Percentiles rank a stretch among this genome's conserved stretches.
Conservation (phyloP, 2,329 filamentous ascomycete genomes). For the Blastomyces silverae region DNA sequence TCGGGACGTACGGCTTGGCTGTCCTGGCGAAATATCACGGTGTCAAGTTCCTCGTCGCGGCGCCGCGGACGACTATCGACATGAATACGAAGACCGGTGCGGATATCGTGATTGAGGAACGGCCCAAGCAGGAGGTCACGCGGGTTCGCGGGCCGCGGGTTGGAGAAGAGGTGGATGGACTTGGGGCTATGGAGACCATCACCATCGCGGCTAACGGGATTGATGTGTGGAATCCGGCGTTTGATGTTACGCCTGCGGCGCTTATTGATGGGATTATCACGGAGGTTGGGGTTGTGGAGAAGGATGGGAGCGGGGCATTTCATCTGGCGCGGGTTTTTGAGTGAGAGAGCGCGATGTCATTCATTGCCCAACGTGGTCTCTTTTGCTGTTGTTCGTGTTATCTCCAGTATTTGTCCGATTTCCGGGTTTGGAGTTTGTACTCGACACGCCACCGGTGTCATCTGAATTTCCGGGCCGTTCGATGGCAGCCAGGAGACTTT, state of each 20-base stretch:
- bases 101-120: constrained; percentile 85
- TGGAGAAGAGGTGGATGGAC: constrained; percentile 53
- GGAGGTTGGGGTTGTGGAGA: constrained; percentile 79
- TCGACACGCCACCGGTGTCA: neutral
- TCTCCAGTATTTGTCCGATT: neutral
- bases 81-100: constrained; percentile 67
- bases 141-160: constrained; percentile 72
- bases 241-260: constrained; percentile 84
- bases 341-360: constrained; percentile 13
- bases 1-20: constrained; percentile 87
- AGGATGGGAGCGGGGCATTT: constrained; percentile 64
- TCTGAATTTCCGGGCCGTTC: constrained; percentile 7
- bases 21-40: constrained; percentile 85
- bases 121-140: constrained; percentile 73
- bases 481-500: constrained; percentile 28
- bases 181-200: constrained; percentile 52
- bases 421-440: constrained; percentile 9
- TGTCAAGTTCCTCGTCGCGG: constrained; percentile 90
- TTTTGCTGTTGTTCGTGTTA: constrained; percentile 7
- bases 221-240: constrained; percentile 91
- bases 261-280: constrained; percentile 93
- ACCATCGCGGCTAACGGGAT: constrained; percentile 73
- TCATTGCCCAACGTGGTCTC: constrained; percentile 12
- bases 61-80: constrained; percentile 91
- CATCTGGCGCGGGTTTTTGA: constrained; percentile 38